Evolutionary conservation across 2,329 filamentous ascomycete genomes (phyloP).

Genomic region (Hymenoscyphus repandus): DNA sequence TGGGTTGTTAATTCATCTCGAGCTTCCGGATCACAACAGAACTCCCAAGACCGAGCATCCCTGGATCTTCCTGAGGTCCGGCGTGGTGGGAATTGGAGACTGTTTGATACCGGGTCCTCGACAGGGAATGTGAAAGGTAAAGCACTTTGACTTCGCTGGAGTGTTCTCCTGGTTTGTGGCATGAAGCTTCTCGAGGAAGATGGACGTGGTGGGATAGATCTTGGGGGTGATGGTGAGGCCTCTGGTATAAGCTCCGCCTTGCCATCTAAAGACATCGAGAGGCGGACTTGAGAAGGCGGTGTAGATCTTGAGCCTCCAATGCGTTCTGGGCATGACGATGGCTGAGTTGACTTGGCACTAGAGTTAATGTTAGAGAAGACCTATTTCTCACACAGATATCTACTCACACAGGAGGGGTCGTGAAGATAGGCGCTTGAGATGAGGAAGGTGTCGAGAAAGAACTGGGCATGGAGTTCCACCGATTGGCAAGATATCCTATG

Average conservation of each 20-base stretch:
- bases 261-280: slow-evolving; percentile 82
- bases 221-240: slow-evolving; percentile 60
- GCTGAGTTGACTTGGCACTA: slow-evolving; percentile 22
- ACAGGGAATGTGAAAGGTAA: slow-evolving; percentile 53
- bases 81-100: slow-evolving; percentile 38
- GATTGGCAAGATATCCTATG: slow-evolving; percentile 39
- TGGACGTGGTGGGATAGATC: slow-evolving; percentile 45
- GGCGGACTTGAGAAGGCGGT: slow-evolving; percentile 47
- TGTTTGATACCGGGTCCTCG: slow-evolving; percentile 39
- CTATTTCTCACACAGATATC: neutral
- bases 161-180: slow-evolving; percentile 40
- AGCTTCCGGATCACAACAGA: slow-evolving; percentile 76
- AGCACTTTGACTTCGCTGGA: slow-evolving; percentile 69
- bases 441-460: slow-evolving; percentile 47
- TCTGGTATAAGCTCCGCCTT: slow-evolving; percentile 79
- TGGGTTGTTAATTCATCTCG: slow-evolving; percentile 76
- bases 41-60: slow-evolving; percentile 86
- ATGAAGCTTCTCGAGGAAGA: slow-evolving; percentile 40
- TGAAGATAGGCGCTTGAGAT: slow-evolving; percentile 26
- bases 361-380: slow-evolving; percentile 4
- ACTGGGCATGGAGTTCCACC: slow-evolving; percentile 47
- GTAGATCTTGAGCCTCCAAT: slow-evolving; percentile 17
- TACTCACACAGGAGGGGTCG: slow-evolving; percentile 41
- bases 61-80: slow-evolving; percentile 70
- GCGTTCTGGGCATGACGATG: slow-evolving; percentile 28